These are phyloP conservation scores for Tulasnella sp. DNA, from an alignment of 768 basidiomycete species.

Conservation along the genomic window DNA sequence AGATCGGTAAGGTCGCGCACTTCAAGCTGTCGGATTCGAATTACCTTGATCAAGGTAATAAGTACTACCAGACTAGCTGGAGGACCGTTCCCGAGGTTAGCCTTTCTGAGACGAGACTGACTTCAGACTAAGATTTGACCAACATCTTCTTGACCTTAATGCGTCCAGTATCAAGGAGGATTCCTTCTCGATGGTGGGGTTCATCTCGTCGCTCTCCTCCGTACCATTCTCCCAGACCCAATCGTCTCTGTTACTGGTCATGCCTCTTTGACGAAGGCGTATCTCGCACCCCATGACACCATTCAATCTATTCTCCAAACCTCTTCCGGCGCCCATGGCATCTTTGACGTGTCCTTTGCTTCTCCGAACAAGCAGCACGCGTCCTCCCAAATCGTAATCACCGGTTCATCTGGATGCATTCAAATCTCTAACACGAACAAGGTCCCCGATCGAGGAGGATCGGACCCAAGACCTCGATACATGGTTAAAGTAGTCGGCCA, in stretches of 20 bases:
- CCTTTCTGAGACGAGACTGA: no score
- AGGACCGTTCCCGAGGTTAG: constrained; percentile 63
- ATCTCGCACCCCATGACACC: constrained; percentile 71
- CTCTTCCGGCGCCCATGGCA: constrained; percentile 44
- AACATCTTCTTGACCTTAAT: neutral
- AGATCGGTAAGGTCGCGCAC: constrained; percentile 59
- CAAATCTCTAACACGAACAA: constrained; percentile 25
- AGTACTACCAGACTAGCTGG: constrained; percentile 80
- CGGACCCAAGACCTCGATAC: neutral
- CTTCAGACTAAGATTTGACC: no score
- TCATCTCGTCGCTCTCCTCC: constrained; percentile 55
- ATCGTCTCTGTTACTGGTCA: constrained; percentile 49
- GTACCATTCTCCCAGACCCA: constrained; percentile 43
- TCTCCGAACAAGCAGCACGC: constrained; percentile 38
- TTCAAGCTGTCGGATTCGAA: constrained; percentile 48
- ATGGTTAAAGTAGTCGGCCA: constrained; percentile 22
- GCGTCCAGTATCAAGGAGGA: constrained; percentile 57
- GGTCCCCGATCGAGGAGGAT: constrained; percentile 33
- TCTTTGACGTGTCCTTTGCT: constrained; percentile 52
- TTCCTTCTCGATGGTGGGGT: constrained; percentile 79
- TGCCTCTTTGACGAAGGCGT: constrained; percentile 56
- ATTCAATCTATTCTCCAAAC: constrained; percentile 44
- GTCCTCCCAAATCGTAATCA: constrained; percentile 32
- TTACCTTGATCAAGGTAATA: constrained; percentile 47
- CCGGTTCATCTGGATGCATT: constrained; percentile 52